Evolutionary conservation across 371 early-diverging fungal species (phyloP).

Genomic region (Apophysomyces ossiformis): DNA sequence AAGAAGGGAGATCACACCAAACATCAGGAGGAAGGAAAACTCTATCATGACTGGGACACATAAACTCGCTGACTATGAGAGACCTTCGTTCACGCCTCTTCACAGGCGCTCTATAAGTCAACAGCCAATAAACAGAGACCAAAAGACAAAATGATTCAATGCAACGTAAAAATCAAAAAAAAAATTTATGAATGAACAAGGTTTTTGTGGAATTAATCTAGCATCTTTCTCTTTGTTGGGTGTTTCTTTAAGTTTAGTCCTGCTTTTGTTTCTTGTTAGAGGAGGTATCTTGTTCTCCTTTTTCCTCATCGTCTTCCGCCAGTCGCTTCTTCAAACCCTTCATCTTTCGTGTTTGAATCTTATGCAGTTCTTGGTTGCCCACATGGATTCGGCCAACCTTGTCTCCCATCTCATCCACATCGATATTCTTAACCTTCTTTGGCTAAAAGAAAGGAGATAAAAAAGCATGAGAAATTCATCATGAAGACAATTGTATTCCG

Average conservation of each 20-base stretch:
- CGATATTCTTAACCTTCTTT: conserved; percentile 94
- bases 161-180: neutral
- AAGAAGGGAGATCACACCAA: no score
- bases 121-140: neutral
- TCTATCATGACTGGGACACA: no score
- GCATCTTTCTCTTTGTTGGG: neutral
- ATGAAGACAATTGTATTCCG: no score
- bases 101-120: no score
- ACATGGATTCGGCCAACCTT: conserved; percentile 92
- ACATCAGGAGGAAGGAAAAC: no score
- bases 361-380: conserved; percentile 86
- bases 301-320: conserved; percentile 32
- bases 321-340: conserved; percentile 89
- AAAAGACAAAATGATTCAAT: neutral
- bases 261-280: conserved; percentile 54
- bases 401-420: conserved; percentile 88
- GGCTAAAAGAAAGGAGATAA: conserved; percentile 40
- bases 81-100: no score
- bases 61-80: no score
- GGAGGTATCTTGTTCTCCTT: conserved; percentile 50
- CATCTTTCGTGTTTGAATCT: conserved; percentile 98
- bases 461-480: conserved; percentile 1
- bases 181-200: conserved; percentile 3
- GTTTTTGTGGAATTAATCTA: neutral
- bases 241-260: conserved; percentile 25